These are phyloP conservation scores for Chenopodium suecicum DNA, from an alignment of 148 eudicot species.

Conservation along the genomic window DNA sequence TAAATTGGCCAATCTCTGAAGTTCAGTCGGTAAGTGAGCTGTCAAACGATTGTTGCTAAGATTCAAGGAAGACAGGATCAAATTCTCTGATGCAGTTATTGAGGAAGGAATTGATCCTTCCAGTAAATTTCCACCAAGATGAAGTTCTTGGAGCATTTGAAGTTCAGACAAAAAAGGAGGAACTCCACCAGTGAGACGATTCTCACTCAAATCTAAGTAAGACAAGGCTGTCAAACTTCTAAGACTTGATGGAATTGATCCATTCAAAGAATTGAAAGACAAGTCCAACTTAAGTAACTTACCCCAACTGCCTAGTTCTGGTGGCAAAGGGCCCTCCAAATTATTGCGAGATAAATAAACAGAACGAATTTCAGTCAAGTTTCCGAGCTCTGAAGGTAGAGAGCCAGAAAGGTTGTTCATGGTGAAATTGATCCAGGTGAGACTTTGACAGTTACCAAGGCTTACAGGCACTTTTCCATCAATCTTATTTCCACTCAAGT, in stretches of 20 bases:
- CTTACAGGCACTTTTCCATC: constrained; percentile 55
- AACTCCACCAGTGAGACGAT: constrained; percentile 56
- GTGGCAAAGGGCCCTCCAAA: constrained; percentile 61
- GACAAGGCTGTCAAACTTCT: constrained; percentile 40
- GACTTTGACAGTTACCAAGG: constrained; percentile 41
- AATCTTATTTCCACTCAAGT: constrained; percentile 56
- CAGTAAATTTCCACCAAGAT: constrained; percentile 57
- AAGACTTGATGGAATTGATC: constrained; percentile 52
- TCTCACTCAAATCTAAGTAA: constrained; percentile 52
- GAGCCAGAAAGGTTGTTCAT: constrained; percentile 54
- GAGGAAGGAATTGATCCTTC: constrained; percentile 61
- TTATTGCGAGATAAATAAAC: constrained; percentile 55
- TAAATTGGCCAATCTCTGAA: constrained; percentile 40
- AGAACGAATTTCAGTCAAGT: constrained; percentile 43
- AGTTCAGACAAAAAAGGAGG: constrained; percentile 50
- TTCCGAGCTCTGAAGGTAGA: constrained; percentile 58
- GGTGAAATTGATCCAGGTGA: constrained; percentile 50
- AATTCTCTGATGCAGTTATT: constrained; percentile 34
- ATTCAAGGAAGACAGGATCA: constrained; percentile 43
- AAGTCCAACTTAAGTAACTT: constrained; percentile 42
- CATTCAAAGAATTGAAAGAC: constrained; percentile 54
- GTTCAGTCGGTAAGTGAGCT: constrained; percentile 49
- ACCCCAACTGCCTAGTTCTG: constrained; percentile 45
- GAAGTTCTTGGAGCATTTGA: constrained; percentile 43
- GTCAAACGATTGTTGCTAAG: constrained; percentile 55